Base-by-base conservation (phyloP, 805 yeast genomes). In the Candida endomychidarum region DNA sequence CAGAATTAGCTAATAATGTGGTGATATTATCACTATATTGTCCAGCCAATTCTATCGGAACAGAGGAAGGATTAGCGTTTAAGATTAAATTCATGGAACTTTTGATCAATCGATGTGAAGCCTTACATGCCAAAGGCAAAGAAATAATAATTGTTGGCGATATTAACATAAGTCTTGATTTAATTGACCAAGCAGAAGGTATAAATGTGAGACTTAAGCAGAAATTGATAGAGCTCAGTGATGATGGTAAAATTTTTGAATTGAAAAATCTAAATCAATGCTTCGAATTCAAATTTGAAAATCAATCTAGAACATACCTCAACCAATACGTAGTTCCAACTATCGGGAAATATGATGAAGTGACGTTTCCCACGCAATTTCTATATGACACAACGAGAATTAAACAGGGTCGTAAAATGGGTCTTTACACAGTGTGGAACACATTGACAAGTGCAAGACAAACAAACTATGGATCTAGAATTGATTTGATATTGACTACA, bases 391-490 rank as follows among this genome's bases (percentile, higher is more conserved):
- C 82, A 0, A 74, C 81, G 0, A 67, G 97, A 31, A 54, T 60
- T 20, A 41, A 56, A 2, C 82, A 81, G 45, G 81, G 83, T 1
- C 61, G 83, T 11, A 66, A 80, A 34, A 56, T 75, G 52, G 80
- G 77, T 16, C 70, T 89, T 77, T 93, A 84, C 56, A 89, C 97
- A 0, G 93, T 90, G 34, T 91, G 99, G 99, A 90, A 89, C 59
- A 84, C 89, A 2, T 61, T 81, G 49, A 75, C 77, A 37, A 84
- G 84, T 50, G 75, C 85, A 15, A 64, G 99, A 21, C 89, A 93
- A 1, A 69, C 82, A 1, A 91, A 91, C 54, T 84, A 74, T 58
- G 97, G 99, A 0, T 84, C 96, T 2, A 68, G 99, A 38, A 83
- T 91, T 17, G 99, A 91, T 58, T 74, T 83, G 49, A 80, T 91